Evolutionary conservation across 306 rosid species (phyloP).

Genomic region (Lithocarpus polystachyus): DNA sequence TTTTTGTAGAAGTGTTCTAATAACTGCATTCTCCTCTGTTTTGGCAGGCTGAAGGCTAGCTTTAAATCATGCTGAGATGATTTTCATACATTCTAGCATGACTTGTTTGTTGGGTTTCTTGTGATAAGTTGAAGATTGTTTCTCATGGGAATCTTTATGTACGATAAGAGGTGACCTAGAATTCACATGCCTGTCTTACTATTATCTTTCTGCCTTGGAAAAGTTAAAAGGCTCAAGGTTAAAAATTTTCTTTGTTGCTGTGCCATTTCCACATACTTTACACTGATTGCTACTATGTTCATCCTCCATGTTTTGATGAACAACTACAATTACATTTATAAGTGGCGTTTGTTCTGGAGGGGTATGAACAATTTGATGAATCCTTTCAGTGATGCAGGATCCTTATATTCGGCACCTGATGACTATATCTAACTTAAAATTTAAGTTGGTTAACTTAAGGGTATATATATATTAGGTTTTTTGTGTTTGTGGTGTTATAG

Average conservation of each 20-base stretch:
- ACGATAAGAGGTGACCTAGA: background rate
- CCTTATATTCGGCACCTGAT: too few relatives aligned
- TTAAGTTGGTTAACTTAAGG: too few relatives aligned
- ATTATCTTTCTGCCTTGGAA: background rate
- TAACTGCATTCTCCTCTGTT: background rate
- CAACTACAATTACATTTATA: too few relatives aligned
- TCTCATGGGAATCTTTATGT: background rate
- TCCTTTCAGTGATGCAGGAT: too few relatives aligned
- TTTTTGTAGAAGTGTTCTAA: background rate
- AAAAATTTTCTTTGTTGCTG: background rate
- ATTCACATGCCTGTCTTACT: background rate
- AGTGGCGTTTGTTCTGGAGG: too few relatives aligned
- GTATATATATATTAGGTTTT: too few relatives aligned
- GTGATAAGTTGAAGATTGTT: background rate
- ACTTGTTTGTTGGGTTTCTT: background rate
- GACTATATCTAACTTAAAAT: too few relatives aligned
- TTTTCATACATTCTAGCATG: background rate
- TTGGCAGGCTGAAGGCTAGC: slow-evolving; percentile 12
- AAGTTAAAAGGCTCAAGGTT: background rate
- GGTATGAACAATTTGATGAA: too few relatives aligned
- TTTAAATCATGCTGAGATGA: background rate
- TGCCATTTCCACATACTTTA: background rate
- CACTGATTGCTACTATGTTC: background rate
- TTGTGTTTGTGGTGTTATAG: too few relatives aligned
- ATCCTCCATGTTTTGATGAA: background rate